phyloP scores from a whole-genome alignment of 2,329 filamentous ascomycete genomes.

The Peltaster fructicola region DNA sequence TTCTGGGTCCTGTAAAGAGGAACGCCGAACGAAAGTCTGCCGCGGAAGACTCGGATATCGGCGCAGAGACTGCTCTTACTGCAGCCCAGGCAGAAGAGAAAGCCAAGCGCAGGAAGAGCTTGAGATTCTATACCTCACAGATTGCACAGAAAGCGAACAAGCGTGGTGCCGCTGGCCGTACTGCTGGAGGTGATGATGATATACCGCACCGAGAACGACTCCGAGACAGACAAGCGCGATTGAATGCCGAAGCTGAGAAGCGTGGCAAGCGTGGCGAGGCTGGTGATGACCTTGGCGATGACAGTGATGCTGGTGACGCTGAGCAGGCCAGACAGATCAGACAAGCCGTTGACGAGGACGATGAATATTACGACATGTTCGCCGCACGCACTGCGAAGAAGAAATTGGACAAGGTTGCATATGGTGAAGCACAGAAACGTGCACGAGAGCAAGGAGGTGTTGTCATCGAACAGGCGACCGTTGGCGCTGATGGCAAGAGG shows the following conservation, averaged over 20 bases:
- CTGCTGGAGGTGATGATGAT: constrained; percentile 63
- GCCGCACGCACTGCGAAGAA: constrained; percentile 44
- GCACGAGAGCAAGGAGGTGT: constrained; percentile 39
- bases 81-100: constrained; percentile 71
- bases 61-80: constrained; percentile 69
- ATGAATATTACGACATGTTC: constrained; percentile 84
- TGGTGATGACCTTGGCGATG: constrained; percentile 52
- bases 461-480: constrained; percentile 47
- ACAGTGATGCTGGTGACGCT: constrained; percentile 48
- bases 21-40: constrained; percentile 25
- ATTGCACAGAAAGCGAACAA: constrained; percentile 89
- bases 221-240: constrained; percentile 64
- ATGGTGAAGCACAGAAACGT: constrained; percentile 36
- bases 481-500: constrained; percentile 73
- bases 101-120: constrained; percentile 70
- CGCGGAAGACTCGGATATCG: constrained; percentile 74
- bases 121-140: constrained; percentile 96
- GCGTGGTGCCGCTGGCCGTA: constrained; percentile 53
- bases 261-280: constrained; percentile 49
- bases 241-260: constrained; percentile 76
- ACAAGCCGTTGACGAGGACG: constrained; percentile 30
- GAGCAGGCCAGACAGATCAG: constrained; percentile 34
- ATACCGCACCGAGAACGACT: constrained; percentile 79
- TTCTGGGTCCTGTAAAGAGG: constrained; percentile 34
- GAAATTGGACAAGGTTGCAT: constrained; percentile 60